phyloP scores from a whole-genome alignment of 1,284 basidiomycete genomes.

The Grifola frondosa region DNA sequence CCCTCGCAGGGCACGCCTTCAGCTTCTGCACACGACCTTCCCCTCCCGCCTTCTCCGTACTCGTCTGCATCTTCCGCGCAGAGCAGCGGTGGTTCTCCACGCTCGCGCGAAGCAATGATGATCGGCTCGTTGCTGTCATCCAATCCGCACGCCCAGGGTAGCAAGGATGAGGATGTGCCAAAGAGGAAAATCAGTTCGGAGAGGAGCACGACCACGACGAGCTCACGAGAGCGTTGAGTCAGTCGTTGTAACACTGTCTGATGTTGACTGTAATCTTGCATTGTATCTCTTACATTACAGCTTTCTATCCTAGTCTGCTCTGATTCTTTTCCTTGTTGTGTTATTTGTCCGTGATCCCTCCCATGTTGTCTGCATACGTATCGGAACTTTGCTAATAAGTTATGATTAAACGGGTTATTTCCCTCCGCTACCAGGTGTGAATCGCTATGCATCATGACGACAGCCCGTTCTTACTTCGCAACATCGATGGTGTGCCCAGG shows the following conservation, averaged over 20 bases:
- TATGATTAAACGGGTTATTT: too few species aligned
- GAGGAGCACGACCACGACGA: conserved; percentile 17
- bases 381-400: too few species aligned
- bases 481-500: too few species aligned
- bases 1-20: conserved; percentile 9
- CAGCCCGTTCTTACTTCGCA: too few species aligned
- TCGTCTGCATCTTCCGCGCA: conserved; percentile 29
- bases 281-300: too few species aligned
- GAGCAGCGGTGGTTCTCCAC: conserved; percentile 31
- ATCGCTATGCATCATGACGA: too few species aligned
- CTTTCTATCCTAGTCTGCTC: too few species aligned
- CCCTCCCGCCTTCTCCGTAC: conserved; percentile 29
- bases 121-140: conserved; percentile 49
- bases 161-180: conserved; percentile 17
- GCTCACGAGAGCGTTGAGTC: conserved; percentile 16
- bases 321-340: too few species aligned
- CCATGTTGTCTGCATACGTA: too few species aligned
- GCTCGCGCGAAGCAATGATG: conserved; percentile 34
- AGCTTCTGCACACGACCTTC: conserved; percentile 17
- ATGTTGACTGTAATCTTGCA: background rate
- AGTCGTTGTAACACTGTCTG: too few species aligned
- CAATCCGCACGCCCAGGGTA: conserved; percentile 7
- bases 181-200: conserved; percentile 22
- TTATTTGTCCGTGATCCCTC: too few species aligned
- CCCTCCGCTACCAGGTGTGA: too few species aligned